Base-by-base conservation (phyloP, 1,284 basidiomycete genomes). In the Heterobasidion occidentale region DNA sequence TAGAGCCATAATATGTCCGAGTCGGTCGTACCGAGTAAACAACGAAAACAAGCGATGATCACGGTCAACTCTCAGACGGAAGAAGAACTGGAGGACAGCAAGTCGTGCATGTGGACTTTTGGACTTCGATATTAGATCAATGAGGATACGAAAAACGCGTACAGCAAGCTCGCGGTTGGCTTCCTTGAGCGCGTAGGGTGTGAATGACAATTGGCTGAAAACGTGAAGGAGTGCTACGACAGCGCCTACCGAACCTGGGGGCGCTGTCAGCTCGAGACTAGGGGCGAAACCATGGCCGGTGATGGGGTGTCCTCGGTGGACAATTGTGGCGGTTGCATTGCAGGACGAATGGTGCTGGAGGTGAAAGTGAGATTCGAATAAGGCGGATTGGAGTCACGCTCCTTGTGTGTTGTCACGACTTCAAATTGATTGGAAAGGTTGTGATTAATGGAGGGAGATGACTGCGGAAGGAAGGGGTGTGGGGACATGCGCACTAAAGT, bases 11-110 rank as follows among this genome's bases (percentile, higher is more conserved):
- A 80, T 73, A 49, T 81, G 76, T 6, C 79, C 79, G 55, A 87
- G 77, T 7, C 73, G 71, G 60, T 88, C 85, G 58, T 77, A 75
- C 35, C 70, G 72, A 15, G 67, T 63, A 52, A 76, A 70, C 9
- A 74, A 74, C 53, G 91, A 87, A 68, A 90, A 97, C 45, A 99
- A 70, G 14, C 88, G 80, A 68, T 99, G 97, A 64, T 94, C 90
- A 3, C 92, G 84, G 67, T 98, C 95, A 1, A 92, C 94, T 52
- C 97, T 81, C 20, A 99, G 75, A 11, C 94, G 86, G 74, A 95
- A 84, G 58, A 97, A 69, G 77, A 95, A 97, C 66, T 96, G 92
- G 9, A 99, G 74, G 2, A 90, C 80, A 2, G 83, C 75, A 15
- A 98, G 70, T 27, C 92, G 77, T 0, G 90, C 86, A 17, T 79